These are phyloP conservation scores for Lepidium didymum DNA, from an alignment of 345 rosid species.

Conservation along the genomic window DNA sequence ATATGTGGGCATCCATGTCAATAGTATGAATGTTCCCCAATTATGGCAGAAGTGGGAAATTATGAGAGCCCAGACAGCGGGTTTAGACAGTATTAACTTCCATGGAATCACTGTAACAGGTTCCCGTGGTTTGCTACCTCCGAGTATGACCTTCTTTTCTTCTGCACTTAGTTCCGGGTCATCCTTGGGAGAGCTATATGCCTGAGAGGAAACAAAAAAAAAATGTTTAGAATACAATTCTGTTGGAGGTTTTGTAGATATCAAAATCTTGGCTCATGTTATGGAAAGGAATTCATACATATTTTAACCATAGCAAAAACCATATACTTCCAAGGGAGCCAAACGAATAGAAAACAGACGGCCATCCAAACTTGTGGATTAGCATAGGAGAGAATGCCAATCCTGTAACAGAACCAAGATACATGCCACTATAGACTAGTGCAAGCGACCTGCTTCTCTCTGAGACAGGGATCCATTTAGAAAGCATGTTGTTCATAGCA, in stretches of 20 bases:
- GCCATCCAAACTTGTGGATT: conserved; percentile 87
- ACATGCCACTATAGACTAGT: conserved; percentile 94
- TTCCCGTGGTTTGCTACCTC: conserved; percentile 59
- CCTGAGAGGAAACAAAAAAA: conserved; percentile 42
- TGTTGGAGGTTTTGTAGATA: conserved; percentile 4
- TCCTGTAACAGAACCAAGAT: conserved; percentile 95
- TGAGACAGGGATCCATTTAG: conserved; percentile 97
- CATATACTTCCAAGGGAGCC: conserved; percentile 94
- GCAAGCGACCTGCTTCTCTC: conserved; percentile 98
- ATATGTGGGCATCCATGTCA: conserved; percentile 99
- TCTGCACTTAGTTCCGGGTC: conserved; percentile 63
- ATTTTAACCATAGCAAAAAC: conserved; percentile 70
- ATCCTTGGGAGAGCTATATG: conserved; percentile 80
- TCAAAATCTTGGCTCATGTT: neutral
- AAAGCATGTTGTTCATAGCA: conserved; percentile 95
- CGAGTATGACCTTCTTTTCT: conserved; percentile 60
- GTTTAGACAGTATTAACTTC: conserved; percentile 82
- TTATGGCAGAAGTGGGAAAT: conserved; percentile 96
- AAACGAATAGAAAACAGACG: conserved; percentile 89
- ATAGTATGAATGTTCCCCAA: conserved; percentile 95
- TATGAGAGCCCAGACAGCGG: conserved; percentile 97
- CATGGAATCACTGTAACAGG: conserved; percentile 89
- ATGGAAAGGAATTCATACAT: conserved; percentile 38
- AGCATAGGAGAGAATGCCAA: conserved; percentile 76
- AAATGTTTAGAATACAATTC: neutral